A percentile compares a stretch with the other conserved stretches of the same genome.
These are phyloP conservation scores for Coleophoma eucalyptorum DNA, from an alignment of 2,329 filamentous ascomycete species.

Conservation along the genomic window DNA sequence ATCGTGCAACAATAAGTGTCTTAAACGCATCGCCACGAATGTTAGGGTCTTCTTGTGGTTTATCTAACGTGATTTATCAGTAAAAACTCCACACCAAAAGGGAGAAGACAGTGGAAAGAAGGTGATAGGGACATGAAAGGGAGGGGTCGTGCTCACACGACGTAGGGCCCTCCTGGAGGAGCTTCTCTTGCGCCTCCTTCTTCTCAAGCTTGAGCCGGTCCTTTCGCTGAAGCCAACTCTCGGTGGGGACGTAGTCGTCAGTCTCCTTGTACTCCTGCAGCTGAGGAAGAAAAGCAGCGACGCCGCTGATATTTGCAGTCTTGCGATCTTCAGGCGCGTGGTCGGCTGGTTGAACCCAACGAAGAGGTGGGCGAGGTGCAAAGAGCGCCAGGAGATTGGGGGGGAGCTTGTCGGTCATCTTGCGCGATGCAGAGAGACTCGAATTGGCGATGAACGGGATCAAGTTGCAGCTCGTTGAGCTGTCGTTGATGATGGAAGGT, in stretches of 20 bases:
- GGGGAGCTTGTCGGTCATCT: constrained; percentile 95
- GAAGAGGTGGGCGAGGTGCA: constrained; percentile 85
- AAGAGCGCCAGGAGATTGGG: constrained; percentile 91
- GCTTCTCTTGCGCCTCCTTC: constrained; percentile 59
- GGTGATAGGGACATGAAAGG: constrained; percentile 16
- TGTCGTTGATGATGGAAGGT: constrained; percentile 8
- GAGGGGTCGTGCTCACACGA: constrained; percentile 25
- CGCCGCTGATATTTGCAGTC: constrained; percentile 67
- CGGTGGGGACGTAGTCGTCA: constrained; percentile 74
- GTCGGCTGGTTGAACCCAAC: constrained; percentile 82
- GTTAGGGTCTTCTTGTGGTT: constrained; percentile 80
- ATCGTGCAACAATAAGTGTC: constrained; percentile 85
- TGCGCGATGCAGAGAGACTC: constrained; percentile 13
- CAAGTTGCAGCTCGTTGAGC: constrained; percentile 8
- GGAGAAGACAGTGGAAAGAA: constrained; percentile 18
- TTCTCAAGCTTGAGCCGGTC: constrained; percentile 83
- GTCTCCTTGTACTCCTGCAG: constrained; percentile 75
- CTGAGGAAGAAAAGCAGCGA: constrained; percentile 71
- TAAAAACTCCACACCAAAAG: constrained; percentile 6
- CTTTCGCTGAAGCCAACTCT: constrained; percentile 88
- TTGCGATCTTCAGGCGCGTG: constrained; percentile 77
- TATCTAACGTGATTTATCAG: constrained; percentile 49
- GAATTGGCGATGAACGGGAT: background rate
- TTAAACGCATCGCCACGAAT: constrained; percentile 92
- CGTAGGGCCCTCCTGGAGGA: constrained; percentile 24